A percentile compares a stretch with the other conserved stretches of the same genome.
Conservation (phyloP, 1,284 basidiomycete genomes). For the Boletus sp. region DNA sequence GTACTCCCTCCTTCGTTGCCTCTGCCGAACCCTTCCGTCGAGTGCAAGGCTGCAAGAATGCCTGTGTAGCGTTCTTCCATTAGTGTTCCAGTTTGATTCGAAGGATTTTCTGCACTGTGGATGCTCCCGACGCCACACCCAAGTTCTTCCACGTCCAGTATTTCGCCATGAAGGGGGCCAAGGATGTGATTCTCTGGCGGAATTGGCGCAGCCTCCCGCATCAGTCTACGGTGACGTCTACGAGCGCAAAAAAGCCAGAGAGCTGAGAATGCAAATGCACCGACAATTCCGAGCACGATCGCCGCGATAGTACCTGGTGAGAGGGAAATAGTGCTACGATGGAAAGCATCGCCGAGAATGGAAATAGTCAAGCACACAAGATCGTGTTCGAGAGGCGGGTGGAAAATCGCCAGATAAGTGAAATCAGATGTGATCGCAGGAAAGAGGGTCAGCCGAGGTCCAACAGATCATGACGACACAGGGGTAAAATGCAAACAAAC, state of each 20-base stretch:
- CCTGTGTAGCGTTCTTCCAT: slow-evolving; percentile 30
- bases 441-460: slow-evolving; percentile 19
- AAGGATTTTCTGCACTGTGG: neutral
- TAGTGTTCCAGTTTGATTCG: neutral
- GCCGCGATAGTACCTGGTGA: slow-evolving; percentile 28
- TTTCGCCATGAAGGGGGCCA: slow-evolving; percentile 25
- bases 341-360: slow-evolving; percentile 4
- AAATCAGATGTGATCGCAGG: slow-evolving; percentile 13
- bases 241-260: slow-evolving; percentile 34
- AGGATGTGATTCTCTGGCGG: slow-evolving; percentile 7
- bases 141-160: slow-evolving; percentile 15
- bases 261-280: slow-evolving; percentile 24
- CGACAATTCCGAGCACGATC: slow-evolving; percentile 26
- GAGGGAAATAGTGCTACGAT: slow-evolving; percentile 10
- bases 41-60: slow-evolving; percentile 26
- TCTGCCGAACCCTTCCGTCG: slow-evolving; percentile 13
- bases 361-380: slow-evolving; percentile 4
- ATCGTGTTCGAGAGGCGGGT: slow-evolving; percentile 7
- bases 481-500: slow-evolving; percentile 12
- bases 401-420: slow-evolving; percentile 13
- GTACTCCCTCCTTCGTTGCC: slow-evolving; percentile 26
- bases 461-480: slow-evolving; percentile 17
- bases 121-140: slow-evolving; percentile 2
- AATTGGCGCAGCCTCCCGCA: slow-evolving; percentile 17
- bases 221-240: slow-evolving; percentile 26